These are phyloP conservation scores for Tulasnella sp. DNA, from an alignment of 768 basidiomycete species.

Conservation along the genomic window DNA sequence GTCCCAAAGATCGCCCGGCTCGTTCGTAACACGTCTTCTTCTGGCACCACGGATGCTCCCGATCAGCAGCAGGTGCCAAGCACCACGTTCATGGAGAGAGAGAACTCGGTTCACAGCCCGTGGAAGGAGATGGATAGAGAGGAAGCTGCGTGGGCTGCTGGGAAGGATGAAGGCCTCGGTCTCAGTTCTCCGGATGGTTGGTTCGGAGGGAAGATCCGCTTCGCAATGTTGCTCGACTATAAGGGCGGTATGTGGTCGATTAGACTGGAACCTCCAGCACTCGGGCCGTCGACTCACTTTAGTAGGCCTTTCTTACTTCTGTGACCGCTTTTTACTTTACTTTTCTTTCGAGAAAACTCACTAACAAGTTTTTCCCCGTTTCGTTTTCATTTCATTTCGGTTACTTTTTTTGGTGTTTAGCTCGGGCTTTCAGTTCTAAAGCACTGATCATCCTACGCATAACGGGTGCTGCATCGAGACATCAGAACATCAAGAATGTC, in stretches of 20 bases:
- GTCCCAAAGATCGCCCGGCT: background rate
- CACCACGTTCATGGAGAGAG: background rate
- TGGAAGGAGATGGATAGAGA: constrained; percentile 1
- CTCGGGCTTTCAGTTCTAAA: background rate
- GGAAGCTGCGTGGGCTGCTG: constrained; percentile 2
- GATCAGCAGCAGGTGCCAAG: no score
- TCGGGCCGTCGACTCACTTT: background rate
- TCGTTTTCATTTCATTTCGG: no score
- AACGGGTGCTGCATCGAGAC: background rate
- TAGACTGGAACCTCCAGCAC: background rate
- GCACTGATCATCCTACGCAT: background rate
- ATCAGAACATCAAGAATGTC: background rate
- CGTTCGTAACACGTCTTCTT: background rate
- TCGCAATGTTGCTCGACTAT: background rate
- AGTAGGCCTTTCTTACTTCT: background rate
- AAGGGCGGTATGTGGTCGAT: background rate
- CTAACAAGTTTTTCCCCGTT: no score
- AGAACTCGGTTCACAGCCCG: background rate
- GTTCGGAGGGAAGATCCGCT: background rate
- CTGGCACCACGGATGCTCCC: background rate
- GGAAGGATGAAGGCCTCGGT: background rate
- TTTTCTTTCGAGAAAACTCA: no score
- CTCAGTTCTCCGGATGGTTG: background rate
- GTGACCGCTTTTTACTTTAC: no score
- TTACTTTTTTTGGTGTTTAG: background rate